Evolutionary conservation across 306 rosid genomes (phyloP).

Genomic region (Trichosanthes cucumerina): DNA sequence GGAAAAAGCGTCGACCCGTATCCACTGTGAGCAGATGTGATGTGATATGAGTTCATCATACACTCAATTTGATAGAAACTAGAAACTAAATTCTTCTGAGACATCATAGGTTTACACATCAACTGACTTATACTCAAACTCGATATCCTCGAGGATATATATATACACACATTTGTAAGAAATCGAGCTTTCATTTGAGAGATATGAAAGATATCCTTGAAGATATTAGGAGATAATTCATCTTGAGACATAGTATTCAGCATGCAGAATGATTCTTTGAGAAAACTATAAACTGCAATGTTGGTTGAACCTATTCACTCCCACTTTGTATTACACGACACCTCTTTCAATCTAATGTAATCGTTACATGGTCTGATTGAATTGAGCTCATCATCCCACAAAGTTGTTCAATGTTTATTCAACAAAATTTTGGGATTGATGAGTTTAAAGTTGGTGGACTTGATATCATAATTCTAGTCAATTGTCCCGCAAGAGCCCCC

Average conservation of each 20-base stretch:
- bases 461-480: background rate
- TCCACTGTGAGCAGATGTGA: slow-evolving; percentile 44
- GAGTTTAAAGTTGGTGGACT: background rate
- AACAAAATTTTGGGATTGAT: background rate
- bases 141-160: too few relatives aligned
- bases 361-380: background rate
- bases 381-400: background rate
- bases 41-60: background rate
- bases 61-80: background rate
- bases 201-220: background rate
- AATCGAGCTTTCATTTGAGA: background rate
- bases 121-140: background rate
- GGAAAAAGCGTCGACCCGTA: slow-evolving; percentile 76
- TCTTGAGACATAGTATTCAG: background rate
- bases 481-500: background rate
- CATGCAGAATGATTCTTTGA: background rate
- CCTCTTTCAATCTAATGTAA: background rate
- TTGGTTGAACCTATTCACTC: background rate
- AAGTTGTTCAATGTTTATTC: background rate
- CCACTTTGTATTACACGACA: background rate
- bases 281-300: background rate
- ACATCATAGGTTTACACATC: background rate
- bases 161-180: too few relatives aligned
- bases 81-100: background rate
- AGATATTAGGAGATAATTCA: too few relatives aligned